A percentile compares a stretch with the other conserved stretches of the same genome.
Conservation (phyloP, 2,329 filamentous ascomycete species). For the Colletotrichum liriopes region DNA sequence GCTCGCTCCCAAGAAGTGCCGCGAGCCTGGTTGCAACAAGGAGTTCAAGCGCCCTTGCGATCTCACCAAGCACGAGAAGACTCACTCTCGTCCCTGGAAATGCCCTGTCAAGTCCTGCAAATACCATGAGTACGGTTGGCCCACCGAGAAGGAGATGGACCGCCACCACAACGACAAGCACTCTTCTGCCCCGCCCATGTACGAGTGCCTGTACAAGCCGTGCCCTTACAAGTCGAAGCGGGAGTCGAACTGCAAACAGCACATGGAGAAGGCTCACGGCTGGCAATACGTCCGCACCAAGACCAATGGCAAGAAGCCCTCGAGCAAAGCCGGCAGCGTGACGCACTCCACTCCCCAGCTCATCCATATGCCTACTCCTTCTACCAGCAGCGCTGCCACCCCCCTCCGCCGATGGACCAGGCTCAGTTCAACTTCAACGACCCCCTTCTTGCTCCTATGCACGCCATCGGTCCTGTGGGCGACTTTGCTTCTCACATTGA, state of each 20-base stretch:
- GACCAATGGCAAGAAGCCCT: slow-evolving; percentile 82
- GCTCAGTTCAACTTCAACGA: slow-evolving; percentile 48
- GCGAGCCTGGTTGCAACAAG: slow-evolving; percentile 84
- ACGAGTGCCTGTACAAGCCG: slow-evolving; percentile 84
- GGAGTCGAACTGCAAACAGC: slow-evolving; percentile 97
- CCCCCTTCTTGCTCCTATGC: slow-evolving; percentile 32
- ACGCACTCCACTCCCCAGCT: slow-evolving; percentile 72
- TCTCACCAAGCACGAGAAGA: slow-evolving; percentile 98
- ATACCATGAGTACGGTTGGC: slow-evolving; percentile 92
- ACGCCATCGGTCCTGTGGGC: slow-evolving; percentile 45
- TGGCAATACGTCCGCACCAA: slow-evolving; percentile 95
- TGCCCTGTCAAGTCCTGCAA: slow-evolving; percentile 88
- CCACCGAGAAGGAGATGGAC: slow-evolving; percentile 97
- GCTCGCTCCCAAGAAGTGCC: slow-evolving; percentile 84
- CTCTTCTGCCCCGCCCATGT: slow-evolving; percentile 83
- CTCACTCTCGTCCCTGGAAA: slow-evolving; percentile 96
- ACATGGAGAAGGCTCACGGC: slow-evolving; percentile 97
- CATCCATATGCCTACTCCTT: slow-evolving; percentile 75
- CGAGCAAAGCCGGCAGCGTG: slow-evolving; percentile 62
- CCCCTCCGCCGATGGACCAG: slow-evolving; percentile 63
- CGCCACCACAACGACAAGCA: slow-evolving; percentile 98
- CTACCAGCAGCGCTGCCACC: slow-evolving; percentile 71
- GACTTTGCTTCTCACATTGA: slow-evolving; percentile 47
- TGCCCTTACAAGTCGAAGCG: slow-evolving; percentile 97
- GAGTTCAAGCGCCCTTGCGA: slow-evolving; percentile 98